Base-by-base conservation (phyloP, 257 asterid genomes). In the Nemophila menziesii region DNA sequence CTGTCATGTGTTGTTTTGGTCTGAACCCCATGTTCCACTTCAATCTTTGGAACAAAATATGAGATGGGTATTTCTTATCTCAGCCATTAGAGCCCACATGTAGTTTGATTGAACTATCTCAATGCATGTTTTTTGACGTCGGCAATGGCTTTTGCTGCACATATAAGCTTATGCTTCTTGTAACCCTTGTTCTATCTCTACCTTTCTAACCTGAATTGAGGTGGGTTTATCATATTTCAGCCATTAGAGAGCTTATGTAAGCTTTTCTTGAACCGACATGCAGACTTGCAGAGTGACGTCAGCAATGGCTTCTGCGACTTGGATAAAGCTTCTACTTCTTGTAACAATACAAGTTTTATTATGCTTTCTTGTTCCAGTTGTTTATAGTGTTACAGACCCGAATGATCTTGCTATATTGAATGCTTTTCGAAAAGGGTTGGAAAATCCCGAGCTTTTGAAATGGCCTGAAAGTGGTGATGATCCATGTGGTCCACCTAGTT, bases 401-500 rank as follows among this genome's bases (percentile, higher is more conserved):
- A 52, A 49, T 37, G 96, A 86, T 62, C 55, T 77, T 36, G 76
- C 86, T 27, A 46, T 82, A 8, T 64, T 86, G 1, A 74, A 64
- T 15, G 73, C 76, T 55, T 74, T 82, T 54, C 66, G 66, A 39
- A 60, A 77, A 38, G 85, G 85, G 22, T 39, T 86, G 48, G 67
- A 70, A 49, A 86, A 82, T 68, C 74, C 74, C 11, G 82, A 86
- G 68, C 79, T 86, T 10, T 47, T 86, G 56, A 54, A 68, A 3
- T 86, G 94, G 96, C 92, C 94, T 16, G 66, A 53, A 22, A 62
- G 55, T 51, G 69, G 82, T 49, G 70, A 58, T 42, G 87, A 86
- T 71, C 93, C 96, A 1, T 82, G 96, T 51, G 94, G 93, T 8
- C 72, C 94, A 26, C 92, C 93, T 16, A 55, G 52, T 5, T 86